A percentile compares a stretch with the other conserved stretches of the same genome.
Evolutionary conservation across 2,329 filamentous ascomycete species (phyloP).

Genomic region (Bipolaris oryzae): DNA sequence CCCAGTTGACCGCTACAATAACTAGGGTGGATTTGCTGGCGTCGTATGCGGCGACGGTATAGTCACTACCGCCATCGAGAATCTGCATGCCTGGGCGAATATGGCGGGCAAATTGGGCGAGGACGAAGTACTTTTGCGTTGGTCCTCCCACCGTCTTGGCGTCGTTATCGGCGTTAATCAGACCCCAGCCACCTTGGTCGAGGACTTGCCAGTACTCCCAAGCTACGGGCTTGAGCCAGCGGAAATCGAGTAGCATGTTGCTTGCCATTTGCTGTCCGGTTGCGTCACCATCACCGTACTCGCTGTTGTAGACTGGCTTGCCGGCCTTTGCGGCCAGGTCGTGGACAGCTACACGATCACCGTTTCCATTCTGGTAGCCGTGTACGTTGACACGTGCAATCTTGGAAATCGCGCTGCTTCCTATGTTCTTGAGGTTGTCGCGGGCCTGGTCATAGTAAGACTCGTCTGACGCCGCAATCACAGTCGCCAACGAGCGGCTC

Average conservation of each 20-base stretch:
- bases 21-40: slow-evolving; percentile 7
- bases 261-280: slow-evolving; percentile 6
- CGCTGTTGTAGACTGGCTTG: slow-evolving; percentile 12
- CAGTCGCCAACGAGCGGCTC: slow-evolving; percentile 5
- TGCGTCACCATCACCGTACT: slow-evolving; percentile 11
- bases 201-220: slow-evolving; percentile 16
- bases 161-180: slow-evolving; percentile 13
- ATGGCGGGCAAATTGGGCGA: slow-evolving; percentile 14
- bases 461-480: slow-evolving; percentile 13
- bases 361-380: slow-evolving; percentile 11
- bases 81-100: slow-evolving; percentile 13
- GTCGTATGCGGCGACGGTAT: slow-evolving; percentile 14
- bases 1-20: slow-evolving; percentile 14
- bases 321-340: slow-evolving; percentile 4
- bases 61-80: slow-evolving; percentile 11
- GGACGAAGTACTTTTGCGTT: slow-evolving; percentile 13
- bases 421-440: slow-evolving; percentile 6
- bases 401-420: slow-evolving; percentile 12
- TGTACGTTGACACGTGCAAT: slow-evolving; percentile 11
- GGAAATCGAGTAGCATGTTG: slow-evolving; percentile 10
- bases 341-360: slow-evolving; percentile 9
- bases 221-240: slow-evolving; percentile 9
- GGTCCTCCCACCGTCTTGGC: slow-evolving; percentile 9
- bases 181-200: slow-evolving; percentile 10
- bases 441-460: slow-evolving; percentile 17